A percentile compares a stretch with the other conserved stretches of the same genome.
phyloP scores from a whole-genome alignment of 768 basidiomycete species.

The Phylloporus sp. region DNA sequence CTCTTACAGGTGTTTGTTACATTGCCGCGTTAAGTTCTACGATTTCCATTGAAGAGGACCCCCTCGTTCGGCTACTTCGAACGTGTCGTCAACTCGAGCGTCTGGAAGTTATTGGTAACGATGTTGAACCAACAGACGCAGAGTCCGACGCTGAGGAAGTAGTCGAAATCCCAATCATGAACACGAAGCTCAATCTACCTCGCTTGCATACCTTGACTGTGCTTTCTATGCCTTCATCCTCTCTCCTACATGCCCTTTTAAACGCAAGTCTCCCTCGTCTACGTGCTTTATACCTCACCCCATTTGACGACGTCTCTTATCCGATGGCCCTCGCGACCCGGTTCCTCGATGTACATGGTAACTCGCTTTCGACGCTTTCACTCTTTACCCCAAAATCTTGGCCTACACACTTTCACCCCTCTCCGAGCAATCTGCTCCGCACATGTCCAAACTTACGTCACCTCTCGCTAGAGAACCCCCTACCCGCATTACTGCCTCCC shows the following conservation, averaged over 20 bases:
- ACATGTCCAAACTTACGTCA: conserved; percentile 57
- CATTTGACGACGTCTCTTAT: conserved; percentile 65
- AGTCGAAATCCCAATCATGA: conserved; percentile 21
- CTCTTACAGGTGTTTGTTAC: conserved; percentile 56
- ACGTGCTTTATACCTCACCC: conserved; percentile 63
- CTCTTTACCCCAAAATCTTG: conserved; percentile 68
- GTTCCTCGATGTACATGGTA: conserved; percentile 61
- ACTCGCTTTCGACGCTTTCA: conserved; percentile 53
- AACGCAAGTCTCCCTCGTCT: conserved; percentile 59
- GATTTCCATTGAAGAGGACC: conserved; percentile 40
- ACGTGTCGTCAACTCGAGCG: conserved; percentile 55
- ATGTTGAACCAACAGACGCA: conserved; percentile 50
- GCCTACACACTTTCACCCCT: conserved; percentile 57
- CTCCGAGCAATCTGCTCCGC: conserved; percentile 45
- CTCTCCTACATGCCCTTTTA: conserved; percentile 58
- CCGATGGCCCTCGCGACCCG: conserved; percentile 53
- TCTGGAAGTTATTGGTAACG: conserved; percentile 60
- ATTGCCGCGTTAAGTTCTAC: conserved; percentile 30
- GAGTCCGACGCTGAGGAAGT: conserved; percentile 29
- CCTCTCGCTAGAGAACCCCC: conserved; percentile 67
- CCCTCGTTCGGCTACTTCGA: conserved; percentile 54
- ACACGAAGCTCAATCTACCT: conserved; percentile 47
- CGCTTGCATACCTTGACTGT: conserved; percentile 57
- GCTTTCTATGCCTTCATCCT: conserved; percentile 64
- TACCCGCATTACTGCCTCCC: conserved; percentile 47